Conservation (phyloP, 2,329 filamentous ascomycete genomes). For the Cladophialophora psammophila region DNA sequence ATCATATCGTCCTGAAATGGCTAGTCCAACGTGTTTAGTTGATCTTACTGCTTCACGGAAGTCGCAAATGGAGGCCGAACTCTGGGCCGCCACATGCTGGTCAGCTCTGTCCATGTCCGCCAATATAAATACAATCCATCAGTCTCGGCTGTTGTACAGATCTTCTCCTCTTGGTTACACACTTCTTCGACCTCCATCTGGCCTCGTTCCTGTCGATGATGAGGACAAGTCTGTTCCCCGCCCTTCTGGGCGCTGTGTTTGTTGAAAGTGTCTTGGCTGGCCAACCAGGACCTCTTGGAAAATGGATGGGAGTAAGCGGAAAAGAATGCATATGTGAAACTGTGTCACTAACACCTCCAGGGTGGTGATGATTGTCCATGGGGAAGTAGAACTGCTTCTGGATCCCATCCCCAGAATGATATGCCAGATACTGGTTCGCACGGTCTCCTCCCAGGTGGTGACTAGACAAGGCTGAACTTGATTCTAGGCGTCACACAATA, state of each 20-base stretch:
- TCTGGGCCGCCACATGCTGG: slow-evolving; percentile 1
- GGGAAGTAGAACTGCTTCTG: slow-evolving; percentile 24
- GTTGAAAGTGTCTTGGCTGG: slow-evolving; percentile 14
- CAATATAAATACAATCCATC: slow-evolving; percentile 19
- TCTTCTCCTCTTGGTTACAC: slow-evolving; percentile 1
- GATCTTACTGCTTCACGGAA: slow-evolving; percentile 15
- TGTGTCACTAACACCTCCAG: slow-evolving; percentile 17
- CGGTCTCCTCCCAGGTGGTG: not conserved
- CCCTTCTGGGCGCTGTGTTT: slow-evolving; percentile 26
- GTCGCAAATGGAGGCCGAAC: slow-evolving; percentile 16
- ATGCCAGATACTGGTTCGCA: slow-evolving; percentile 33
- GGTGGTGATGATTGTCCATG: slow-evolving; percentile 35
- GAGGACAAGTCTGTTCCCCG: slow-evolving; percentile 19
- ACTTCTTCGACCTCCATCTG: slow-evolving; percentile 5
- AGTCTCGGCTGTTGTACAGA: slow-evolving; percentile 21
- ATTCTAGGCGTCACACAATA: slow-evolving; percentile 34
- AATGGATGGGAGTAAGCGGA: slow-evolving; percentile 33
- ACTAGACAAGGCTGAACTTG: slow-evolving; percentile 15
- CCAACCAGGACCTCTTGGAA: slow-evolving; percentile 20
- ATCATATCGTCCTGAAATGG: not conserved
- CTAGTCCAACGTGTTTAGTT: slow-evolving; percentile 13
- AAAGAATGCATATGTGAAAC: not conserved
- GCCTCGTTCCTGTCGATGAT: slow-evolving; percentile 18
- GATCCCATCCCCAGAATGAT: slow-evolving; percentile 28
- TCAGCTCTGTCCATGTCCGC: slow-evolving; percentile 17